Conservation (phyloP, 495 filamentous ascomycete genomes). For the Xylaria curta region DNA sequence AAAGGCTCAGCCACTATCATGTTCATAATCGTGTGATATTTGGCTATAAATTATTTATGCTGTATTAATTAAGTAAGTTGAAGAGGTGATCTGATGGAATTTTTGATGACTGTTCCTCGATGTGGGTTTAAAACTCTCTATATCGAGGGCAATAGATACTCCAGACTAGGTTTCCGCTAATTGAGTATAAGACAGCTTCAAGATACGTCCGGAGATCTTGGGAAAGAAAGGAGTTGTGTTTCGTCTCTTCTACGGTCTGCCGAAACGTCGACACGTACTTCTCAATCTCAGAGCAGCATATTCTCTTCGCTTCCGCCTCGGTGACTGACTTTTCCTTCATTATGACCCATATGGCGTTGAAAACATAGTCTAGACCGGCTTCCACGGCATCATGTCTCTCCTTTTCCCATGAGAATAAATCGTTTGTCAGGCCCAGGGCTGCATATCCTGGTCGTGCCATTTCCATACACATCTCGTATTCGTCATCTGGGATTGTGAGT, state of each 20-base stretch:
- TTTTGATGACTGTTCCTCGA: background rate
- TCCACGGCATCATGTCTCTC: conserved; percentile 34
- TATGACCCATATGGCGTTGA: conserved; percentile 48
- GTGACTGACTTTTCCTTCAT: conserved; percentile 39
- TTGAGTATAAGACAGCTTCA: conserved; percentile 35
- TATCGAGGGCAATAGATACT: conserved; percentile 44
- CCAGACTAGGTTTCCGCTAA: conserved; percentile 43
- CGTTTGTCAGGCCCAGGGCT: conserved; percentile 42
- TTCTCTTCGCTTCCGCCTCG: conserved; percentile 36
- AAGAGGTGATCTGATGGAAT: background rate
- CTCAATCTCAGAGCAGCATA: conserved; percentile 28
- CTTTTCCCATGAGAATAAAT: conserved; percentile 42
- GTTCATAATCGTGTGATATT: background rate
- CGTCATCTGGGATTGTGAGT: conserved; percentile 24
- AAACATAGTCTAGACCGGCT: conserved; percentile 32
- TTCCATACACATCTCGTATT: conserved; percentile 26
- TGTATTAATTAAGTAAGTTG: background rate
- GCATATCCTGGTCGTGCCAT: conserved; percentile 37
- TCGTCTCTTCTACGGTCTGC: conserved; percentile 12
- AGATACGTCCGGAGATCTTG: conserved; percentile 31
- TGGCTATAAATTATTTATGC: background rate
- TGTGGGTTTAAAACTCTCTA: conserved; percentile 1
- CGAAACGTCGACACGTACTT: conserved; percentile 6
- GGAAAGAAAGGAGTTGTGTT: conserved; percentile 9
- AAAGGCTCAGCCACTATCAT: background rate